Evolutionary conservation across 2,329 filamentous ascomycete genomes (phyloP).

Genomic region (Aspergillus sp.): DNA sequence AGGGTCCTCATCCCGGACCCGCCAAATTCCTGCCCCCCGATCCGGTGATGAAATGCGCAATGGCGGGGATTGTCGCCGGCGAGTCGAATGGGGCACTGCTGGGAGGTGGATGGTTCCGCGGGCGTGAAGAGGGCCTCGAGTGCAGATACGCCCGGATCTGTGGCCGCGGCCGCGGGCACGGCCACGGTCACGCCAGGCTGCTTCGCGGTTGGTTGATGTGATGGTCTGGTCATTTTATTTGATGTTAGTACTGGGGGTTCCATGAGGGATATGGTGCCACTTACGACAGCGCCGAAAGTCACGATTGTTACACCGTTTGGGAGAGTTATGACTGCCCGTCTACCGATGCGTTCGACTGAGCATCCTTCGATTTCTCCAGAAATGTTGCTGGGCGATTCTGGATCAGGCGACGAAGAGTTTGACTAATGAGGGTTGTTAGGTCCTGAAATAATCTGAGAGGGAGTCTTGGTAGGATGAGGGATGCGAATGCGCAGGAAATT

Average conservation of each 20-base stretch:
- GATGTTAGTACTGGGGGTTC: neutral
- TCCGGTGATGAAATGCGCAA: no score
- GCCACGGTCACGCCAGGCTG: neutral
- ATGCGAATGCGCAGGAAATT: no score
- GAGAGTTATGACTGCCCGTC: neutral
- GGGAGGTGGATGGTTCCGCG: neutral
- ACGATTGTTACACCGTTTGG: constrained; percentile 3
- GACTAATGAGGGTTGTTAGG: no score
- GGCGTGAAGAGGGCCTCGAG: neutral
- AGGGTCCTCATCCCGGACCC: neutral
- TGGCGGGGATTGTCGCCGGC: no score
- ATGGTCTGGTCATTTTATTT: neutral
- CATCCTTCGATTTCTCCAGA: neutral
- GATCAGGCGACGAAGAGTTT: no score
- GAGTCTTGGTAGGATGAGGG: no score
- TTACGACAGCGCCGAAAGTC: neutral
- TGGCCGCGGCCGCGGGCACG: no score
- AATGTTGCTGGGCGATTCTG: neutral
- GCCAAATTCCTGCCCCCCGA: no score
- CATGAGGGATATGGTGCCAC: neutral
- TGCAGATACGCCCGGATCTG: neutral
- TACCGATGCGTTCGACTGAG: neutral
- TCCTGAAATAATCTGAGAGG: no score
- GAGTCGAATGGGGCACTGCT: neutral
- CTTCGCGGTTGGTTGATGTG: neutral